Evolutionary conservation across 306 rosid genomes (phyloP).

Genomic region (Acmispon strigosus): DNA sequence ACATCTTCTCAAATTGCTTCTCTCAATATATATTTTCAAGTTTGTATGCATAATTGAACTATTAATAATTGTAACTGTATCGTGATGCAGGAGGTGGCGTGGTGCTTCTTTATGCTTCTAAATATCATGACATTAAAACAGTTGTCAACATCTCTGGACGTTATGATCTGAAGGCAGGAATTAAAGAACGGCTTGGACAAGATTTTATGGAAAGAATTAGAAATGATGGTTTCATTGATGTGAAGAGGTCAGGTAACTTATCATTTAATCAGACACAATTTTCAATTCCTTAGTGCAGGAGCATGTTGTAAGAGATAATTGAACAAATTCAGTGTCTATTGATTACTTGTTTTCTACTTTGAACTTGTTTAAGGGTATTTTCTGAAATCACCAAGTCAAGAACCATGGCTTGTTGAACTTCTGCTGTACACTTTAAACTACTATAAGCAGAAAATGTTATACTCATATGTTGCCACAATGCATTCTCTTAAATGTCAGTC

Average conservation of each 20-base stretch:
- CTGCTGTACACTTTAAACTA: background rate
- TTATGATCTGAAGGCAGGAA: slow-evolving; percentile 57
- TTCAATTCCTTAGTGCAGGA: slow-evolving; percentile 10
- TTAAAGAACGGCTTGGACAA: slow-evolving; percentile 60
- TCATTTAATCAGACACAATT: slow-evolving; percentile 8
- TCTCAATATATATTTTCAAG: background rate
- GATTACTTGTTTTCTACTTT: background rate
- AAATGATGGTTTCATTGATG: slow-evolving; percentile 62
- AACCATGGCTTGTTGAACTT: background rate
- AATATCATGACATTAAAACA: slow-evolving; percentile 43
- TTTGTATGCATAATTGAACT: slow-evolving; percentile 1
- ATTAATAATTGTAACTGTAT: background rate
- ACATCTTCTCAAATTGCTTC: background rate
- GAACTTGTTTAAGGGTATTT: background rate
- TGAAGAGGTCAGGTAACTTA: slow-evolving; percentile 43
- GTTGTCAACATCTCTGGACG: slow-evolving; percentile 79
- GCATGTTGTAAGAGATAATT: background rate
- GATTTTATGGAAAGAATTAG: slow-evolving; percentile 48
- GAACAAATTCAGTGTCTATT: background rate
- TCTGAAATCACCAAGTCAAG: background rate
- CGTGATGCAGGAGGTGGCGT: slow-evolving; percentile 60
- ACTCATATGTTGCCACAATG: background rate
- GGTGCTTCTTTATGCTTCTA: slow-evolving; percentile 76
- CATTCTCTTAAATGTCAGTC: background rate
- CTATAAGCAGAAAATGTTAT: background rate